Conservation (phyloP, 2,329 filamentous ascomycete species). For the Hypoxylon rubiginosum region DNA sequence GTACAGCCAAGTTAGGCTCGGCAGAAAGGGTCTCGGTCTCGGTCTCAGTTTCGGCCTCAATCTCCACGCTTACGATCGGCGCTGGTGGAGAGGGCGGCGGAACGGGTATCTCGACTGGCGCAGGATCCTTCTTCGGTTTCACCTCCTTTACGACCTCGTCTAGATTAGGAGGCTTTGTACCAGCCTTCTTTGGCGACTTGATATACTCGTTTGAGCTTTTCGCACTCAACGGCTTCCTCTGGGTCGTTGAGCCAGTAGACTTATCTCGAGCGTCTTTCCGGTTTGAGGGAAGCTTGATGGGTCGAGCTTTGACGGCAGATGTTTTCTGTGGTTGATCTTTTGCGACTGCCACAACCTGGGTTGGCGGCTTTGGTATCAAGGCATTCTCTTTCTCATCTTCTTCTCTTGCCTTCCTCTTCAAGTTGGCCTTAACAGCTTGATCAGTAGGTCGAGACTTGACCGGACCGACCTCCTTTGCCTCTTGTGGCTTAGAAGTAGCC, state of each 20-base stretch:
- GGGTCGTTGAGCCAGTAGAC: conserved; percentile 40
- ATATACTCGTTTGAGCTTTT: conserved; percentile 74
- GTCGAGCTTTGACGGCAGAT: conserved; percentile 51
- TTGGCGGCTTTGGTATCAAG: conserved; percentile 52
- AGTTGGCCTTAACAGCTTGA: conserved; percentile 59
- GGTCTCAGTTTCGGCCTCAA: conserved; percentile 46
- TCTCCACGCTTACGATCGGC: conserved; percentile 43
- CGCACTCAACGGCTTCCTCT: conserved; percentile 64
- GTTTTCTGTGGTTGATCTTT: conserved; percentile 51
- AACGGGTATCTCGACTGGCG: conserved; percentile 50
- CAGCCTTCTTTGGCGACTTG: conserved; percentile 68
- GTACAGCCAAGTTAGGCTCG: conserved; percentile 60
- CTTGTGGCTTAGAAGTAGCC: conserved; percentile 12
- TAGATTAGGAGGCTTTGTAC: conserved; percentile 49
- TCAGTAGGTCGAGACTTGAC: conserved; percentile 33
- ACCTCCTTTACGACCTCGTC: conserved; percentile 58
- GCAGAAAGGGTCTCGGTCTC: conserved; percentile 52
- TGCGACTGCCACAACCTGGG: conserved; percentile 44
- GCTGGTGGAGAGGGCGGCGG: conserved; percentile 39
- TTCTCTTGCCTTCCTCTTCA: conserved; percentile 70
- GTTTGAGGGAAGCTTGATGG: conserved; percentile 59
- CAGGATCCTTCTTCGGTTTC: conserved; percentile 48
- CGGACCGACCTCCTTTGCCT: conserved; percentile 5
- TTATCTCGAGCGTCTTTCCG: conserved; percentile 58
- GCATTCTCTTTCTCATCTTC: conserved; percentile 65